These are phyloP conservation scores for Endotrypanum monterogeii DNA, from an alignment of 208 protist genomes.

Conservation along the genomic window DNA sequence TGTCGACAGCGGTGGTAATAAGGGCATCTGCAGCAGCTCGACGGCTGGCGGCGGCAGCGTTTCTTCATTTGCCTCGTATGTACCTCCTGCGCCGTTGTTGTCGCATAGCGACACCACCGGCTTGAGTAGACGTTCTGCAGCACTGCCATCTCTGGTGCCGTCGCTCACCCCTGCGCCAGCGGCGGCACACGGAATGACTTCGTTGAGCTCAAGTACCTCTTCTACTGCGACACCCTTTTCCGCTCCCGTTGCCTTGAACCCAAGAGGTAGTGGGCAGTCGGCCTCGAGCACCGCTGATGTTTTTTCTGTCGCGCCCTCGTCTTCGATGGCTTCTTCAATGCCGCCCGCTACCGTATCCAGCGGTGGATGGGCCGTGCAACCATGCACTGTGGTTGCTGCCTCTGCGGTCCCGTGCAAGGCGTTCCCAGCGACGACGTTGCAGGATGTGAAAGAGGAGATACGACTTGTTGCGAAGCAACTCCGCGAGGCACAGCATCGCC, in stretches of 20 bases:
- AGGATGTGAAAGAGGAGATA: slow-evolving; percentile 57
- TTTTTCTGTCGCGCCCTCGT: not conserved
- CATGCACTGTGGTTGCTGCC: not conserved
- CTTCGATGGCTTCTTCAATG: not conserved
- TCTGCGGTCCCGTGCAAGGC: slow-evolving; percentile 1
- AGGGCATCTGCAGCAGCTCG: not conserved
- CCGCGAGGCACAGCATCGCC: slow-evolving; percentile 48
- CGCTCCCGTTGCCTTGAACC: not conserved
- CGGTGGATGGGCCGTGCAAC: not conserved
- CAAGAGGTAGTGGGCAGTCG: not conserved
- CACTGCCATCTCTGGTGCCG: not conserved
- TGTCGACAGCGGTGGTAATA: not conserved
- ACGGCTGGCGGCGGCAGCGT: not conserved
- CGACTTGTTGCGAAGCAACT: slow-evolving; percentile 44
- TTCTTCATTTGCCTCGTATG: slow-evolving; percentile 4
- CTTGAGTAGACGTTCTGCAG: not conserved
- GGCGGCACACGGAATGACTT: not conserved
- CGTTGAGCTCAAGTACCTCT: not conserved
- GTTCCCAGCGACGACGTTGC: slow-evolving; percentile 16
- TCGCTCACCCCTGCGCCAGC: not conserved
- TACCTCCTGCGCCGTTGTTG: not conserved
- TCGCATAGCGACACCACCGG: not conserved
- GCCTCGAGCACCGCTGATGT: not conserved
- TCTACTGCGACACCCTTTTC: not conserved
- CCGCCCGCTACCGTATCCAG: not conserved